phyloP scores from a whole-genome alignment of 768 basidiomycete genomes.

The Trametes sanguinea region DNA sequence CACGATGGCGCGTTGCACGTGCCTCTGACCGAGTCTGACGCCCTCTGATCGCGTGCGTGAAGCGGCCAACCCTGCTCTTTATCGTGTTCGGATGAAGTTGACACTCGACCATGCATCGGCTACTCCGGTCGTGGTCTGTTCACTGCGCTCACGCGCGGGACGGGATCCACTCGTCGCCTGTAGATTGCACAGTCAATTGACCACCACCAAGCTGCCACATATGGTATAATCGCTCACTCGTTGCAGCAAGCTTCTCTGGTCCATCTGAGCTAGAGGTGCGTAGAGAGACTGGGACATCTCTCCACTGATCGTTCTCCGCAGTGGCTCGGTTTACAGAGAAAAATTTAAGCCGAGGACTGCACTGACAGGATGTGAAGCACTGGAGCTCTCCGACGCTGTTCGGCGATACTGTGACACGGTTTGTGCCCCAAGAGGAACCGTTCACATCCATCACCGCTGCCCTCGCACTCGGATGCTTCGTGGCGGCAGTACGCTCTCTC shows the following conservation, averaged over 20 bases:
- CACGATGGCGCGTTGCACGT: neutral
- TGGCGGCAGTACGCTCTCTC: neutral
- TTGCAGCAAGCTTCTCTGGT: too few relatives aligned
- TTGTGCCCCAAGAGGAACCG: neutral
- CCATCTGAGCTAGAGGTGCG: too few relatives aligned
- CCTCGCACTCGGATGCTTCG: neutral
- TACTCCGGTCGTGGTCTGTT: too few relatives aligned
- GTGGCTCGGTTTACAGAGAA: neutral
- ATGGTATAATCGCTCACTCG: too few relatives aligned
- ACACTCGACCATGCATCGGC: neutral
- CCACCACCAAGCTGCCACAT: too few relatives aligned
- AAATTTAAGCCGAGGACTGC: neutral
- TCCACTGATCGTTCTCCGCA: too few relatives aligned
- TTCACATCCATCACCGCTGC: neutral
- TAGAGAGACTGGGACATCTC: too few relatives aligned
- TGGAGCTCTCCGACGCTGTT: neutral
- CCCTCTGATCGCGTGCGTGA: neutral
- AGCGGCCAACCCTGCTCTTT: neutral
- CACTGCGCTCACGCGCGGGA: too few relatives aligned
- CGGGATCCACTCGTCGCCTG: too few relatives aligned
- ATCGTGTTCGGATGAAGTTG: neutral
- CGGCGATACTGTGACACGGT: neutral
- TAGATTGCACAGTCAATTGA: too few relatives aligned
- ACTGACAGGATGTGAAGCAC: neutral
- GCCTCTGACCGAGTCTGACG: neutral